Conservation (phyloP, 345 rosid genomes). For the Eucalyptus regnans region DNA sequence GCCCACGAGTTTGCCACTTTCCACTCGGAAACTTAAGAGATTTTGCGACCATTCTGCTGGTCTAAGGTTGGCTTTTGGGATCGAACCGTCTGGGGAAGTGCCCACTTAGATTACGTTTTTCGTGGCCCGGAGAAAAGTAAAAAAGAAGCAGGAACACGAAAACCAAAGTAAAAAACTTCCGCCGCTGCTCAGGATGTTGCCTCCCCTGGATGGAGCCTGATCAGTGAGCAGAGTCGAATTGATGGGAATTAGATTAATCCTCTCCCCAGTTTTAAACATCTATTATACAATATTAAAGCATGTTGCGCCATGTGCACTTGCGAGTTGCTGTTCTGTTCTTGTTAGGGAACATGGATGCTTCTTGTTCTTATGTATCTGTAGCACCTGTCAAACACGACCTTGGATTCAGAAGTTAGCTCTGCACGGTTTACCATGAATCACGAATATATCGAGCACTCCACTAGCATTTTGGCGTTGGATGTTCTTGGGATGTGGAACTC, state of each 20-base stretch:
- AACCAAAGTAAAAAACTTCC: not conserved
- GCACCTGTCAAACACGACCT: not conserved
- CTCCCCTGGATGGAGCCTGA: not conserved
- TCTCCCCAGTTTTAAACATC: not conserved
- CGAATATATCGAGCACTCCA: not conserved
- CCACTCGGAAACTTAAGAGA: not conserved
- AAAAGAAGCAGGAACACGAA: not conserved
- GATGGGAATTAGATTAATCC: not conserved
- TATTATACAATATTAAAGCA: too few relatives aligned
- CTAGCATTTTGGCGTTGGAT: not conserved
- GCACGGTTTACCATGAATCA: not conserved
- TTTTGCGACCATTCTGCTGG: not conserved
- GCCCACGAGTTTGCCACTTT: not conserved
- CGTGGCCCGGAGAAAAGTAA: not conserved
- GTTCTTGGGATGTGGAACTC: not conserved
- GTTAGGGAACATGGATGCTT: not conserved
- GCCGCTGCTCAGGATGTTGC: not conserved
- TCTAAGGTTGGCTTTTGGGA: not conserved
- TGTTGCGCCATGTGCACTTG: not conserved
- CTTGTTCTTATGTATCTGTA: not conserved
- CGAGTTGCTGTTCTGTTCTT: not conserved
- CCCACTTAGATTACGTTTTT: not conserved
- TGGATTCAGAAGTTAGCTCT: not conserved
- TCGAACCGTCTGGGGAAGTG: not conserved
- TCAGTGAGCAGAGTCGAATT: not conserved